Percentiles rank a stretch among this genome's conserved stretches.
Conservation (phyloP, 1,284 basidiomycete species). For the Rhodotorula sp. region DNA sequence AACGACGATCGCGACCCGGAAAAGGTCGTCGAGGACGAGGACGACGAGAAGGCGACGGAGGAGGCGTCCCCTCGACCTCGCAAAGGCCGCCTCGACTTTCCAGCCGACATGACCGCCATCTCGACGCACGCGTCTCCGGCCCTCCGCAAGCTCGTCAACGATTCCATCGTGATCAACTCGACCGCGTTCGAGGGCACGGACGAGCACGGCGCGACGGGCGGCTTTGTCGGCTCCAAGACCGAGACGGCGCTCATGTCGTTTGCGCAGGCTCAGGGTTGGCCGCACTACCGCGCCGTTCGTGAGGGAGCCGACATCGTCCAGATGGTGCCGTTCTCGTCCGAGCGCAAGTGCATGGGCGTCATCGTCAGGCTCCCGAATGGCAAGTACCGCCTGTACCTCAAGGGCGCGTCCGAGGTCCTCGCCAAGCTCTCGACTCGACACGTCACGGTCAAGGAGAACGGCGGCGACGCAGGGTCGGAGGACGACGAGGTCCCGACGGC, state of each 20-base stretch:
- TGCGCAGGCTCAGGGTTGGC: conserved; percentile 82
- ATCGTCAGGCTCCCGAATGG: conserved; percentile 67
- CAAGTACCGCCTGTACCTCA: conserved; percentile 73
- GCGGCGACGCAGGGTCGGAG: conserved; percentile 24
- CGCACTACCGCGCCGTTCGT: conserved; percentile 67
- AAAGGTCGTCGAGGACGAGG: conserved; percentile 37
- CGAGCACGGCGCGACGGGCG: conserved; percentile 61
- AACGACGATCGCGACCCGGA: conserved; percentile 57
- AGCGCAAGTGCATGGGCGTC: conserved; percentile 94
- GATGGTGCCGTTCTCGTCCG: conserved; percentile 92
- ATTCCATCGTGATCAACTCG: conserved; percentile 86
- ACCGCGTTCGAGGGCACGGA: conserved; percentile 89
- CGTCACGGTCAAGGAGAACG: conserved; percentile 60
- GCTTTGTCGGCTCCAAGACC: conserved; percentile 93
- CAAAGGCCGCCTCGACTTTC: conserved; percentile 64
- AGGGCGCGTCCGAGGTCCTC: conserved; percentile 92
- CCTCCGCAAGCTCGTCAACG: conserved; percentile 72
- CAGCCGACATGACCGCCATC: conserved; percentile 73
- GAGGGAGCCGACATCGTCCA: conserved; percentile 70
- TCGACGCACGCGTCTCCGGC: conserved; percentile 64
- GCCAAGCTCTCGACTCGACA: conserved; percentile 70
- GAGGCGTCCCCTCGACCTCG: conserved; percentile 13
- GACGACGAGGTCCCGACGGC: conserved; percentile 57
- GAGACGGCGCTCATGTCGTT: conserved; percentile 90
- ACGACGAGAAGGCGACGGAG: background rate